Conservation (phyloP, 345 rosid species). For the Arabis hirsuta region DNA sequence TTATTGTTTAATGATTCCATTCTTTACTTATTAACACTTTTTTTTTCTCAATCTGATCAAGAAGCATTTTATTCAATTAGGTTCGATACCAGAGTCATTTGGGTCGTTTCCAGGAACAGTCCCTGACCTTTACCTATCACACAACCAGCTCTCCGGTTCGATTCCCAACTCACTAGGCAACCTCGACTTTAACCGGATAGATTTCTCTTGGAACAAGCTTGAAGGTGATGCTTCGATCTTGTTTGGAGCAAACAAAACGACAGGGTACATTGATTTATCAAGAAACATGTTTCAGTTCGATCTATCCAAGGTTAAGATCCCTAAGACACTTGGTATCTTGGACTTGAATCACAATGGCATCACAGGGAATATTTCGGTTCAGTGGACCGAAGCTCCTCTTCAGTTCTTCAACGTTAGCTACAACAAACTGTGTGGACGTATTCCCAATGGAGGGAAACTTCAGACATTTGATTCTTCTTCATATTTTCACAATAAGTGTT, state of each 20-base stretch:
- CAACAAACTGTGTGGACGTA: slow-evolving; percentile 68
- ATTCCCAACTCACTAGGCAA: slow-evolving; percentile 64
- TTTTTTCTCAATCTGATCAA: neutral
- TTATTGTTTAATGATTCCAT: neutral
- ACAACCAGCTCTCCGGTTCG: slow-evolving; percentile 67
- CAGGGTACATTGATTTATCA: slow-evolving; percentile 51
- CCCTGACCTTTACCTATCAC: slow-evolving; percentile 56
- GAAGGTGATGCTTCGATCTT: slow-evolving; percentile 68
- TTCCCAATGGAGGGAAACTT: slow-evolving; percentile 67
- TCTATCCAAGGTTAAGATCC: slow-evolving; percentile 54
- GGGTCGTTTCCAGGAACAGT: slow-evolving; percentile 45
- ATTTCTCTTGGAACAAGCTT: slow-evolving; percentile 67
- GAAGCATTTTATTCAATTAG: slow-evolving; percentile 22
- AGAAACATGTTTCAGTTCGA: slow-evolving; percentile 66
- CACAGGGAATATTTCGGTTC: slow-evolving; percentile 58
- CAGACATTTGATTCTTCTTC: slow-evolving; percentile 58
- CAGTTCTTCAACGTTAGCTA: slow-evolving; percentile 71
- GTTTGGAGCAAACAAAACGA: slow-evolving; percentile 61
- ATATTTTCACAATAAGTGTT: slow-evolving; percentile 70
- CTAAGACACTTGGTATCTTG: slow-evolving; percentile 47
- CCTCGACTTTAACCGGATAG: slow-evolving; percentile 48
- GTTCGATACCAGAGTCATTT: slow-evolving; percentile 65
- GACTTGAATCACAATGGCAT: slow-evolving; percentile 77
- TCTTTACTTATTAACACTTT: too few species aligned
- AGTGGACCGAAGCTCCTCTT: slow-evolving; percentile 46